These are phyloP conservation scores for Phytophthora brassicae DNA, from an alignment of 352 stramenopile species.

Conservation along the genomic window DNA sequence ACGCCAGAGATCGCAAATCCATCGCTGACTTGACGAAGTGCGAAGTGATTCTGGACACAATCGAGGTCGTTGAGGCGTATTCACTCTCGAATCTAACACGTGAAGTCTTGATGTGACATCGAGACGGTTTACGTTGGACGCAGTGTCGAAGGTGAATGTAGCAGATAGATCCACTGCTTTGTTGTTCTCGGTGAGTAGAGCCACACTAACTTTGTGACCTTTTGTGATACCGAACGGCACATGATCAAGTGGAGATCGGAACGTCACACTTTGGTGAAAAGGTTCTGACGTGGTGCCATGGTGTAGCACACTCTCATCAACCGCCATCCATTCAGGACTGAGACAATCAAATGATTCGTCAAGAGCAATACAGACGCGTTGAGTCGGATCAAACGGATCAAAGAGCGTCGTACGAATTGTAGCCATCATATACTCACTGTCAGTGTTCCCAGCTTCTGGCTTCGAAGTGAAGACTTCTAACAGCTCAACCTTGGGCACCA, in stretches of 20 bases:
- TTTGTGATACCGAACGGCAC: conserved; percentile 19
- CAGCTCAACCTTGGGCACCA: conserved; percentile 37
- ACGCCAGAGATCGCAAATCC: conserved; percentile 62
- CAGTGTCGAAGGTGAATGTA: conserved; percentile 24
- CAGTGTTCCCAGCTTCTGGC: not conserved
- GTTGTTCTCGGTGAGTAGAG: conserved; percentile 53
- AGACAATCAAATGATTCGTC: conserved; percentile 53
- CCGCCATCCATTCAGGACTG: conserved; percentile 19
- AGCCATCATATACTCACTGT: conserved; percentile 23
- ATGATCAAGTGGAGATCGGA: conserved; percentile 41
- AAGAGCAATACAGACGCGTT: conserved; percentile 47
- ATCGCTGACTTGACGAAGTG: conserved; percentile 12
- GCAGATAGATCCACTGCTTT: conserved; percentile 35
- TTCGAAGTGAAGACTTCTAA: conserved; percentile 22
- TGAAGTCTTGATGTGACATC: conserved; percentile 17
- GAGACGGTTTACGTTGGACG: conserved; percentile 4
- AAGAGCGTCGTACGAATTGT: conserved; percentile 47
- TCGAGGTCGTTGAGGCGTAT: conserved; percentile 29
- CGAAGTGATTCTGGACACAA: conserved; percentile 21
- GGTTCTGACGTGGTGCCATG: conserved; percentile 12
- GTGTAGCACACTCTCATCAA: conserved; percentile 23
- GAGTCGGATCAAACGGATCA: conserved; percentile 36
- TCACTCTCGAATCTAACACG: conserved; percentile 20
- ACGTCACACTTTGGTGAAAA: conserved; percentile 31
- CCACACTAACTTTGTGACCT: conserved; percentile 33